Percentiles rank a stretch among this genome's conserved stretches.
Conservation (phyloP, 2,329 filamentous ascomycete species). For the Diplodia mutila region DNA sequence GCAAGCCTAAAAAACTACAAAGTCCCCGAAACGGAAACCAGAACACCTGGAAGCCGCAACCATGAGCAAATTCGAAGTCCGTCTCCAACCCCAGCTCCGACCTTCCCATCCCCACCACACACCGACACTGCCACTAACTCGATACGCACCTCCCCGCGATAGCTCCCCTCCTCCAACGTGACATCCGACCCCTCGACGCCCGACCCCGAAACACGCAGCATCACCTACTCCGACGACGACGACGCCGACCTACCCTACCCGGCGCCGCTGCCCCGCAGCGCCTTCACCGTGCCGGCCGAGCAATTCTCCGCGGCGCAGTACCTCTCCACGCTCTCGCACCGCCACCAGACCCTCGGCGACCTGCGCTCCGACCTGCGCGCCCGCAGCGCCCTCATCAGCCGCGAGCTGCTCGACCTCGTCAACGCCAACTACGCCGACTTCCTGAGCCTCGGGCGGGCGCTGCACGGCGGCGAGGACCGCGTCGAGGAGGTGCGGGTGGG, state of each 20-base stretch:
- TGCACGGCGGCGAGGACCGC: constrained; percentile 86
- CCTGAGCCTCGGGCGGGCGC: constrained; percentile 75
- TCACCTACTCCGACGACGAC: constrained; percentile 6
- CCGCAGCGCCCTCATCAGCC: constrained; percentile 75
- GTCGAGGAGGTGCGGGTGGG: constrained; percentile 89
- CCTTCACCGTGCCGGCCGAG: constrained; percentile 69
- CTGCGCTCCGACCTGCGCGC: constrained; percentile 83
- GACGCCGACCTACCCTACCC: constrained; percentile 51
- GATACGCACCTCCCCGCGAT: background rate
- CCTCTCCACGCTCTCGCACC: constrained; percentile 78
- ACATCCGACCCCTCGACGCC: constrained; percentile 7
- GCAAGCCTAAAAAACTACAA: background rate
- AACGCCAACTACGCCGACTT: constrained; percentile 96
- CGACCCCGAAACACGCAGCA: background rate
- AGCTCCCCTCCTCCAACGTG: constrained; percentile 18
- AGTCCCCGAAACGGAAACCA: background rate
- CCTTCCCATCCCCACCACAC: background rate
- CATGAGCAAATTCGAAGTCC: constrained; percentile 25
- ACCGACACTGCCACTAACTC: background rate
- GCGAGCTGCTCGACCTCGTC: constrained; percentile 90
- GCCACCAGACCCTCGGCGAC: constrained; percentile 96
- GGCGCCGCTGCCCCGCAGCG: constrained; percentile 75
- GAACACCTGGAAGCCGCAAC: background rate
- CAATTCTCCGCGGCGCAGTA: constrained; percentile 81
- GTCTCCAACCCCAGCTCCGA: background rate